Percentiles rank a stretch among this genome's conserved stretches.
Evolutionary conservation across 176 grass and related monocot genomes (phyloP).

Genomic region (Pontederia paniculata): DNA sequence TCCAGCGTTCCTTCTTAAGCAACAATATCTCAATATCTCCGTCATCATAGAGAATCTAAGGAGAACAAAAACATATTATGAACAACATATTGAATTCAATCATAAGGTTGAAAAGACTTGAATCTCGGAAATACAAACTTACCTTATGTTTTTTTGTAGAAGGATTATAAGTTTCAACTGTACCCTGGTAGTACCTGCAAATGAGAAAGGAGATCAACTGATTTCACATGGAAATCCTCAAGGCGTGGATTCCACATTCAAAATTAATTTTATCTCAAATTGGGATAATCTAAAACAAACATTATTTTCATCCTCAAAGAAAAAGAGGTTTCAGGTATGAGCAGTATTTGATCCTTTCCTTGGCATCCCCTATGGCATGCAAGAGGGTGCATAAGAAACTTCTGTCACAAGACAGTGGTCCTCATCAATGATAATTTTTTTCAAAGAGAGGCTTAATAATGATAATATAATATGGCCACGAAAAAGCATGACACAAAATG

Average conservation of each 20-base stretch:
- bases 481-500: too few relatives aligned
- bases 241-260: conserved; percentile 7
- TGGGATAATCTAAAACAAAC: not conserved
- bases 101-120: conserved; percentile 6
- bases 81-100: conserved; percentile 2
- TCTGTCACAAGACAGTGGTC: too few relatives aligned
- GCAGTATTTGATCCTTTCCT: too few relatives aligned
- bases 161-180: conserved; percentile 36
- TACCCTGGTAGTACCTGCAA: conserved; percentile 72
- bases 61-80: conserved; percentile 1
- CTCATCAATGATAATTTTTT: too few relatives aligned
- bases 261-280: not conserved
- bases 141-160: conserved; percentile 60
- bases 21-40: conserved; percentile 55
- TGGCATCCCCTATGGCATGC: too few relatives aligned
- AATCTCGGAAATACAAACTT: not conserved
- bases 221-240: conserved; percentile 19
- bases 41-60: conserved; percentile 72
- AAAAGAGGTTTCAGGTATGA: not conserved
- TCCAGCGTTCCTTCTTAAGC: conserved; percentile 59
- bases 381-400: too few relatives aligned
- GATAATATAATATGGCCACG: too few relatives aligned
- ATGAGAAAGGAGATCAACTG: not conserved
- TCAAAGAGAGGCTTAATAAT: too few relatives aligned
- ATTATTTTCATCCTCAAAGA: not conserved